phyloP scores from a whole-genome alignment of 495 filamentous ascomycete species.

The Penicillium dipodomyicola region DNA sequence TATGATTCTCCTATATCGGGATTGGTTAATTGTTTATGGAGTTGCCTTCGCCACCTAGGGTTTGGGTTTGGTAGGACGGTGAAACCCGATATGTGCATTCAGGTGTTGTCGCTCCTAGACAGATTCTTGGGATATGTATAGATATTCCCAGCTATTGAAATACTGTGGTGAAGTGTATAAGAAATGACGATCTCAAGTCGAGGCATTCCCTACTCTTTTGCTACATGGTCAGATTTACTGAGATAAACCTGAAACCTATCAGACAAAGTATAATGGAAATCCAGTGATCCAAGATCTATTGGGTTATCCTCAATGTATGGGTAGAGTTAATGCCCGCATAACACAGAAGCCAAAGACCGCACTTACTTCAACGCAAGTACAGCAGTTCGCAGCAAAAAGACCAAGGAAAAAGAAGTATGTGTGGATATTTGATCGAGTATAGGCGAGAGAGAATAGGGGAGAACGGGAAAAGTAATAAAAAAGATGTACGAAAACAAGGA shows the following conservation, averaged over 20 bases:
- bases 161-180: not conserved
- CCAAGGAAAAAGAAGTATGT: slow-evolving; percentile 7
- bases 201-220: not conserved
- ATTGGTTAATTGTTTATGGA: slow-evolving; percentile 5
- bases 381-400: not conserved
- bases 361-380: not conserved
- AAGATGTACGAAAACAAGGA: slow-evolving; percentile 24
- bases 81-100: not conserved
- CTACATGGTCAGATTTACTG: not conserved
- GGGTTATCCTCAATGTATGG: slow-evolving; percentile 20
- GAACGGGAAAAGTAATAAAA: slow-evolving; percentile 7
- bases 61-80: not conserved
- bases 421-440: slow-evolving; percentile 24
- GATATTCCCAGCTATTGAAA: not conserved
- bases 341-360: slow-evolving; percentile 4
- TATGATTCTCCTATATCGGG: not conserved
- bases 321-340: slow-evolving; percentile 8
- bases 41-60: not conserved
- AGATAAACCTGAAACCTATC: not conserved
- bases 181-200: not conserved
- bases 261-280: not conserved
- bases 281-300: slow-evolving; percentile 22
- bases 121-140: not conserved
- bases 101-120: not conserved
- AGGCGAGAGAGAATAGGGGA: slow-evolving; percentile 11